Base-by-base conservation (phyloP, 2,329 filamentous ascomycete species). In the Venturia oleaginea region DNA sequence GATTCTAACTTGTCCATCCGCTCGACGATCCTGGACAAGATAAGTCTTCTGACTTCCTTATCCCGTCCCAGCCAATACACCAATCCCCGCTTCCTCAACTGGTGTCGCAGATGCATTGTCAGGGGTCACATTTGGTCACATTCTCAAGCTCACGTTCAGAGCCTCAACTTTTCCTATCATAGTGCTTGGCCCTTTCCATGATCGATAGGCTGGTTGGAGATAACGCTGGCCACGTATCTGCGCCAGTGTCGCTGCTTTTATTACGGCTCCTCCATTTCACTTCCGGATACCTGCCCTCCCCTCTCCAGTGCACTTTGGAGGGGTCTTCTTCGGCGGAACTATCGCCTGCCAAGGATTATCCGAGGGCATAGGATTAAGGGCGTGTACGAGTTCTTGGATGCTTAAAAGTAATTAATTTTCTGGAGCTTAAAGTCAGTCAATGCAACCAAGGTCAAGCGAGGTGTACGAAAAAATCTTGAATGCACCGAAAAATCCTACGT, bases 11-110 rank as follows among this genome's bases (percentile, higher is more conserved):
- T 30, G 27, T 30, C 27, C 8, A 19, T n/a, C 17, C 17, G 8
- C 51, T 37, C 8, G 2, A 34, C 13, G 27, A 34, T 57, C 30
- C 51, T 57, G 51, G 27, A 57, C 15, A 34, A 17, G 15, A 32
- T 34, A 4, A 57, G 51, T 57, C 51, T 57, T 34, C 51, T 57
- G 51, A 57, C 51, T 34, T 34, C 22, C 51, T 57, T 57, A 57
- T 57, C 51, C 51, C 22, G 4, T n/a, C 3, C 17, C 11, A 17
- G 11, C 7, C 51, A n/a, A 22, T 34, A 34, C 15, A 57, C 51
- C 51, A 32, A 34, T 57, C 51, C 27, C 27, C 27, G 30, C 30
- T 3, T 34, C 15, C 30, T 32, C 51, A n/a, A 27, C 6, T 13
- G 30, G n/a, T 17, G 7, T 34, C 30, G 13, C 13, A 8, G 51